Conservation (phyloP, 352 stramenopile genomes). For the Saprolegnia parasitica region DNA sequence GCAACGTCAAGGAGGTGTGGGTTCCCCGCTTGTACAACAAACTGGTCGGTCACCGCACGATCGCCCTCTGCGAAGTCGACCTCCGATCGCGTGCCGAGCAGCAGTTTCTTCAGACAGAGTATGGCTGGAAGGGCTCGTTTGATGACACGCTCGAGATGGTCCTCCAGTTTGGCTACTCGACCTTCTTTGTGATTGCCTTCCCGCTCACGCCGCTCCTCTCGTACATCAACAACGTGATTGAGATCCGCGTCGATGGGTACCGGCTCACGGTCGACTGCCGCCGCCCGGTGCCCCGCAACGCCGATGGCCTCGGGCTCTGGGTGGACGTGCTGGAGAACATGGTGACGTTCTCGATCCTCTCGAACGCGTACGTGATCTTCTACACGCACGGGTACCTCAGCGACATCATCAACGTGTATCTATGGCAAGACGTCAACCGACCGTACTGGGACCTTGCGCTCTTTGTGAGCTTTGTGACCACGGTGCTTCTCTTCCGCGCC, state of each 20-base stretch:
- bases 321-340: slow-evolving; percentile 86
- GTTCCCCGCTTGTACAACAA: slow-evolving; percentile 61
- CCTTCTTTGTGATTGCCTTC: slow-evolving; percentile 89
- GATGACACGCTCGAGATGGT: slow-evolving; percentile 93
- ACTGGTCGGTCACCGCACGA: slow-evolving; percentile 43
- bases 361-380: slow-evolving; percentile 90
- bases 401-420: slow-evolving; percentile 33
- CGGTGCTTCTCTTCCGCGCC: slow-evolving; percentile 84
- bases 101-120: slow-evolving; percentile 74
- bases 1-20: slow-evolving; percentile 71
- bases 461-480: slow-evolving; percentile 70
- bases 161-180: slow-evolving; percentile 84
- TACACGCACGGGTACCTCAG: slow-evolving; percentile 78
- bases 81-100: slow-evolving; percentile 53
- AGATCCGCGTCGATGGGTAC: slow-evolving; percentile 87
- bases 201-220: slow-evolving; percentile 89
- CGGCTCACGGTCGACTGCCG: slow-evolving; percentile 78
- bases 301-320: slow-evolving; percentile 90
- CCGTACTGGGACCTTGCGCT: slow-evolving; percentile 57
- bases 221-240: slow-evolving; percentile 90
- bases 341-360: slow-evolving; percentile 88
- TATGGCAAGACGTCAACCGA: slow-evolving; percentile 42
- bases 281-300: slow-evolving; percentile 65
- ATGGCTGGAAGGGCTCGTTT: slow-evolving; percentile 82
- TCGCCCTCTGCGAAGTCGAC: slow-evolving; percentile 29